Conservation (phyloP, 2,329 filamentous ascomycete species). For the Grosmannia huntii region DNA sequence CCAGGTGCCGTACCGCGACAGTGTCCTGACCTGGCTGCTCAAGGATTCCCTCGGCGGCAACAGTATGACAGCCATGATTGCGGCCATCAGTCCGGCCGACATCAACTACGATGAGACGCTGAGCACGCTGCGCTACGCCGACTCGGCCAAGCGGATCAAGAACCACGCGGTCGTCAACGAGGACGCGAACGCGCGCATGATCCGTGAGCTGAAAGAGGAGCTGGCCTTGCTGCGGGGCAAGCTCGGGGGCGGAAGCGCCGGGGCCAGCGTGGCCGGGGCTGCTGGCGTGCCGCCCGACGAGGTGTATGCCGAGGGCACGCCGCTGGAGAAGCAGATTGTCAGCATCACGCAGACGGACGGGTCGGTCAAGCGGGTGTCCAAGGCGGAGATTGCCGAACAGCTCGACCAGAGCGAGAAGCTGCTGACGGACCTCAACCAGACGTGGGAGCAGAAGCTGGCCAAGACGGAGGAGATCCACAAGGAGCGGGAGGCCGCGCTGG, state of each 20-base stretch:
- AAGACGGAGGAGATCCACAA: slow-evolving; percentile 98
- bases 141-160: slow-evolving; percentile 98
- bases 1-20: slow-evolving; percentile 93
- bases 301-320: slow-evolving; percentile 83
- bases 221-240: slow-evolving; percentile 76
- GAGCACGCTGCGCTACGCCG: slow-evolving; percentile 88
- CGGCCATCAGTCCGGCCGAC: slow-evolving; percentile 92
- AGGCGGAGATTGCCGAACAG: slow-evolving; percentile 95
- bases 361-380: slow-evolving; percentile 84
- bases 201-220: slow-evolving; percentile 93
- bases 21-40: slow-evolving; percentile 86
- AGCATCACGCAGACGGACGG: slow-evolving; percentile 83
- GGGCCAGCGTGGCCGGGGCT: slow-evolving; percentile 28
- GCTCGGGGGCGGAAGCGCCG: slow-evolving; percentile 48
- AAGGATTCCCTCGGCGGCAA: slow-evolving; percentile 97
- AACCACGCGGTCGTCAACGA: slow-evolving; percentile 99
- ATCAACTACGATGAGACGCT: slow-evolving; percentile 99
- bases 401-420: slow-evolving; percentile 93
- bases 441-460: slow-evolving; percentile 91
- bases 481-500: slow-evolving; percentile 84
- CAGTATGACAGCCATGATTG: slow-evolving; percentile 99
- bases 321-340: slow-evolving; percentile 89
- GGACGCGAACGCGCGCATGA: slow-evolving; percentile 97
- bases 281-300: slow-evolving; percentile 51
- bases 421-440: slow-evolving; percentile 91